Conservation (phyloP, 2,329 filamentous ascomycete species). For the Sarocladium kiliense region DNA sequence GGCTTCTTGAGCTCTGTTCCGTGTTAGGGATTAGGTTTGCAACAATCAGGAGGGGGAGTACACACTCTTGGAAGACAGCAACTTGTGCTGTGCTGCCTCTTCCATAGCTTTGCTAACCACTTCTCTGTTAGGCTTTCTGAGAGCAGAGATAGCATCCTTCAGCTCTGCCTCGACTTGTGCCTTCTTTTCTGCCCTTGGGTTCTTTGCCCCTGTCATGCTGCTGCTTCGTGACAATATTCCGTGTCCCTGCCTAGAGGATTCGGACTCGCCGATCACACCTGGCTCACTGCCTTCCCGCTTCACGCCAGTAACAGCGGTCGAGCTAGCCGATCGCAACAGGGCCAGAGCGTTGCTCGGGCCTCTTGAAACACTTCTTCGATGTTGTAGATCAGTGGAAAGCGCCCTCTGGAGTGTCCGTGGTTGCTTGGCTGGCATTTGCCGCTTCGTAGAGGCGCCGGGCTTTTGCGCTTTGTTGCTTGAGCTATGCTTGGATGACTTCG, state of each 20-base stretch:
- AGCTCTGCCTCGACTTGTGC: conserved; percentile 65
- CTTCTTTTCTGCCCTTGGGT: conserved; percentile 58
- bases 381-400: conserved; percentile 53
- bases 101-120: conserved; percentile 62
- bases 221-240: conserved; percentile 31
- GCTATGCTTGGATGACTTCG: conserved; percentile 42
- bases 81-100: conserved; percentile 45
- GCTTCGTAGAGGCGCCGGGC: conserved; percentile 48
- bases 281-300: conserved; percentile 65
- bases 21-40: neutral
- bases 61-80: conserved; percentile 43
- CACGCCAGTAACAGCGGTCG: conserved; percentile 52
- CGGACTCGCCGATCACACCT: neutral
- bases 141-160: conserved; percentile 64
- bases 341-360: conserved; percentile 56
- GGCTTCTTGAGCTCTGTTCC: conserved; percentile 48
- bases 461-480: conserved; percentile 38
- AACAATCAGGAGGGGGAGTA: neutral
- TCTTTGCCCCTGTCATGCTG: conserved; percentile 45
- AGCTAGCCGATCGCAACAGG: conserved; percentile 59
- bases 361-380: conserved; percentile 47
- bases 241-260: neutral
- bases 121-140: conserved; percentile 72
- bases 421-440: conserved; percentile 33
- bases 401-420: conserved; percentile 56